Evolutionary conservation across 495 filamentous ascomycete species (phyloP), one percentile per base, ranked within the genome.

Genomic region (Aspergillus incahuasiensis): DNA sequence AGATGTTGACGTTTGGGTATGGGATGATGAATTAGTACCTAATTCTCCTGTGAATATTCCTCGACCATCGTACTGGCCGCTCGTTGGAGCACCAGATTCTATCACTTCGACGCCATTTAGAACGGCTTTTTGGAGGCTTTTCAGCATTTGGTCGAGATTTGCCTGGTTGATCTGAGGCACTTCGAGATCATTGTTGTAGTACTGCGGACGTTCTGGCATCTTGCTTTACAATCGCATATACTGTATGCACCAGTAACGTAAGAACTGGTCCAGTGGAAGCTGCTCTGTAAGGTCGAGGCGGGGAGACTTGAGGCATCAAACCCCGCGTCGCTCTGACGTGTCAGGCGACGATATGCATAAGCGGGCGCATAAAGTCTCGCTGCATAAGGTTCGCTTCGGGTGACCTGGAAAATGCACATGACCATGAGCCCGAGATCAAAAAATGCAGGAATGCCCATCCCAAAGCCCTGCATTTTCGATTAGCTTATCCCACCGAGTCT

Each of bases 11-110:
- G n/a, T 28, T 4, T 3, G 8, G 8, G 25, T 8, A 28, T 28
- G 25, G 3, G 8, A 28, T 28, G 13, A 35, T 9, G 32, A 11
- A 35, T 11, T 5, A 13, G 13, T 44, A 56, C 54, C 54, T 43
- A 50, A 19, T 16, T 38, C 40, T 22, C 54, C 54, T 18, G 22
- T 50, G 18, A 50, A 56, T 1, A 56, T 18, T n/a, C 54, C 54
- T 18, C 39, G n/a, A 2, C 54, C 54, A 6, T 56, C 54, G 20
- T 45, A 49, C 7, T 38, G 1, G 20, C 11, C 22, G 16, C 46
- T 43, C 2, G 54, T n/a, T 3, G 46, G 38, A 25, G 42, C 39
- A 5, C 4, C 19, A 6, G 24, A 16, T 22, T 56, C 46, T 5
- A 56, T 56, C 2, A 56, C 11, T 5, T 35, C 19, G 16, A 56